Evolutionary conservation across 2,329 filamentous ascomycete genomes (phyloP).

Genomic region (Penicillium sp.): DNA sequence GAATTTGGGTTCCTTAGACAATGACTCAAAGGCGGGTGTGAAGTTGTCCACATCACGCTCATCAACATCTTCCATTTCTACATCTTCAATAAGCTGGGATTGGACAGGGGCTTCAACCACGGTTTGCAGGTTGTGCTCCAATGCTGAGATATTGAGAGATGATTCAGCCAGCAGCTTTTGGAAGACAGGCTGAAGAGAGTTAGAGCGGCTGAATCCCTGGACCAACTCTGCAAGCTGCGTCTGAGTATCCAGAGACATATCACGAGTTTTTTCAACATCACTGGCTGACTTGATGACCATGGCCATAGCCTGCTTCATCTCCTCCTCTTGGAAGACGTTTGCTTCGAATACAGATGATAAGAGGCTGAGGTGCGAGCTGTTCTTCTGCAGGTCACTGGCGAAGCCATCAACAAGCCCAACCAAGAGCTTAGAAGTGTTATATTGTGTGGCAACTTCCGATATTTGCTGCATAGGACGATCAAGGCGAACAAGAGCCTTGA

Average conservation of each 20-base stretch:
- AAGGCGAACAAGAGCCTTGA: conserved; percentile 51
- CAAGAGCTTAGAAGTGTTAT: conserved; percentile 35
- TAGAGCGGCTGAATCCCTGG: conserved; percentile 64
- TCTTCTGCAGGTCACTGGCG: conserved; percentile 33
- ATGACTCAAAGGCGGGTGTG: conserved; percentile 32
- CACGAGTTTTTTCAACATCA: conserved; percentile 49
- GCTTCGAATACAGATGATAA: conserved; percentile 39
- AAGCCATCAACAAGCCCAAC: conserved; percentile 40
- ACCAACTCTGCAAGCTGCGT: conserved; percentile 66
- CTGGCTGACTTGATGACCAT: conserved; percentile 36
- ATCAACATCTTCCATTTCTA: conserved; percentile 50
- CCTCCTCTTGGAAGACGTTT: conserved; percentile 31
- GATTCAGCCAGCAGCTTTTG: conserved; percentile 66
- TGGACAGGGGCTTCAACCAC: conserved; percentile 62
- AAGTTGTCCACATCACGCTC: conserved; percentile 32
- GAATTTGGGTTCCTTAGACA: conserved; percentile 29
- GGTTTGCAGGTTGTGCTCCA: conserved; percentile 74
- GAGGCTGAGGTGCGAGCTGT: conserved; percentile 47
- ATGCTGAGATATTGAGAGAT: conserved; percentile 69
- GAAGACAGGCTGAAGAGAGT: conserved; percentile 63
- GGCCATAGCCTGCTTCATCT: conserved; percentile 32
- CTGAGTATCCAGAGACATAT: conserved; percentile 50
- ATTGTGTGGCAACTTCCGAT: conserved; percentile 34
- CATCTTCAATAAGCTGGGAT: conserved; percentile 52
- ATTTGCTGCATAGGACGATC: conserved; percentile 34